Conservation (phyloP, 2,329 filamentous ascomycete species). For the Monilinia fructicola region DNA sequence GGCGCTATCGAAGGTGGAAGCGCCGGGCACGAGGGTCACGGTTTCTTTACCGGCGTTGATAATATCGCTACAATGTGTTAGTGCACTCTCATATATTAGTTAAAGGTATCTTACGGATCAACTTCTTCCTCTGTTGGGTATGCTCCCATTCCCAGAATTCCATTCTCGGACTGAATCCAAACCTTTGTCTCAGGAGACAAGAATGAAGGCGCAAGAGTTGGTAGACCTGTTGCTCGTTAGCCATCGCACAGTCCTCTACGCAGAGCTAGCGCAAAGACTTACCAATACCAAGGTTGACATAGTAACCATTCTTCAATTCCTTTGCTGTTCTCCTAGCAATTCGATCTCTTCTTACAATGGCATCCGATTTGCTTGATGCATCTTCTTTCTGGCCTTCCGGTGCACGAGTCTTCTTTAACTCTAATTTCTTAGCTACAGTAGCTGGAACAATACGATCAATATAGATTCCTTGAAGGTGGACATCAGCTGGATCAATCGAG, state of each 20-base stretch:
- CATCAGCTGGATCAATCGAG: conserved; percentile 67
- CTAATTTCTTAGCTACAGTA: conserved; percentile 68
- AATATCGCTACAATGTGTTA: conserved; percentile 51
- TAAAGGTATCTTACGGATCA: conserved; percentile 51
- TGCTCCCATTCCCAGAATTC: conserved; percentile 77
- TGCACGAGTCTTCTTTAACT: conserved; percentile 59
- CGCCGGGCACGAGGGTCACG: conserved; percentile 73
- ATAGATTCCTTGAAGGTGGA: conserved; percentile 78
- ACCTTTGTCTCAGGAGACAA: conserved; percentile 68
- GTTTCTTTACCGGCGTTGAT: conserved; percentile 88
- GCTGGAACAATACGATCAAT: conserved; percentile 77
- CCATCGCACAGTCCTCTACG: too few relatives aligned
- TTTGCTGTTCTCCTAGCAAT: conserved; percentile 77
- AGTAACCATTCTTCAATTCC: conserved; percentile 75
- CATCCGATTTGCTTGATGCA: conserved; percentile 55
- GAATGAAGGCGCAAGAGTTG: conserved; percentile 79
- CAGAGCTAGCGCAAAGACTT: conserved; percentile 4
- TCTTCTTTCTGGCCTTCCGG: conserved; percentile 72
- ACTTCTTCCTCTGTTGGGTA: conserved; percentile 72
- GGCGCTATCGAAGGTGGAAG: conserved; percentile 73
- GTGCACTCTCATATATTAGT: too few relatives aligned
- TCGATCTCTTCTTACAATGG: conserved; percentile 59
- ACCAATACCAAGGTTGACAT: conserved; percentile 80
- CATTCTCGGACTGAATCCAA: conserved; percentile 85
- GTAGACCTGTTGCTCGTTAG: conserved; percentile 67